Evolutionary conservation across 2,329 filamentous ascomycete genomes (phyloP), one percentile per base, ranked within the genome.

Genomic region (Monilinia aucupariae): DNA sequence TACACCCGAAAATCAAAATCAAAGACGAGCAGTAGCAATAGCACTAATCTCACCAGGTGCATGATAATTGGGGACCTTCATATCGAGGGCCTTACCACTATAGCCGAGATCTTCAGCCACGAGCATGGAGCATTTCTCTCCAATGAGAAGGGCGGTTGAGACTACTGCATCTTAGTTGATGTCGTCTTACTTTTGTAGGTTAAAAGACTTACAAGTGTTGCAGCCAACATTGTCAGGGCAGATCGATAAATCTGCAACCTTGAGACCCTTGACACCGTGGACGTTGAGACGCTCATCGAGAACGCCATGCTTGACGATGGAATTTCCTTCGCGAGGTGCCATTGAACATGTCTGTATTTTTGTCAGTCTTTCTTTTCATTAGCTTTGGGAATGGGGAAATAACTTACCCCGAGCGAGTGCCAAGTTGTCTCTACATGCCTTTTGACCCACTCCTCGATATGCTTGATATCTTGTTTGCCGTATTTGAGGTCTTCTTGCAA

Each of bases 21-120:
- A 63, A 63, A 63, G 61, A 43, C 61, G 52, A 25, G 61, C 15
- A 27, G 61, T 54, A 25, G 62, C 56, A 51, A 64, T 52, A 25
- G 15, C 49, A 22, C 54, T 53, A 3, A 63, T 45, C 39, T 83
- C 81, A 6, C 80, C 80, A 0, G 81, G 84, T 0, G 81, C 84
- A 65, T 86, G 75, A 71, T 88, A 88, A 12, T 78, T 79, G 1
- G 85, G 85, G 4, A 82, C 88, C 76, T 85, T 88, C 90, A 93
- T 93, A 49, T 91, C 86, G 66, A 93, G 78, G 12, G 86, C 88
- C 37, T 64, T 67, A 80, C 79, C 71, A 37, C 89, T 89, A 43
- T 72, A 71, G 1, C 76, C 76, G 41, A 79, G 65, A 65, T 78
- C 76, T 64, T 74, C 71, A 48, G 73, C 73, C n/a, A 77, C 72